Evolutionary conservation across 1,284 basidiomycete species (phyloP).

Genomic region (Apiotrichum laibachii): DNA sequence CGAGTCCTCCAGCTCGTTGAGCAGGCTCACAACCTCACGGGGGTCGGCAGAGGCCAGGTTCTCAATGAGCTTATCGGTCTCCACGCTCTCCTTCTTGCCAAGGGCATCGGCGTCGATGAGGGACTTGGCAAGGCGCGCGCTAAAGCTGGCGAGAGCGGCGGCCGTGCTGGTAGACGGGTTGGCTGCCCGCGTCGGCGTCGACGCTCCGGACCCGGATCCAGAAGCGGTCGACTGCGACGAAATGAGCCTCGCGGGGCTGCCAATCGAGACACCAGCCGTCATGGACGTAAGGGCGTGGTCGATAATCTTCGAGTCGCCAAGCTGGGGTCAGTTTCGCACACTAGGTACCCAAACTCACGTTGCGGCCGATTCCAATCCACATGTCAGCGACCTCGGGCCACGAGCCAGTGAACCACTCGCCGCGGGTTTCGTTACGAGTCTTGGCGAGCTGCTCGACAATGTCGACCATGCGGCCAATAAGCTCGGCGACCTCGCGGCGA

Average conservation of each 20-base stretch:
- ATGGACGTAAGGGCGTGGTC: constrained; percentile 32
- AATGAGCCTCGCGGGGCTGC: too few relatives aligned
- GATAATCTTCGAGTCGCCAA: constrained; percentile 33
- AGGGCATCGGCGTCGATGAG: constrained; percentile 6
- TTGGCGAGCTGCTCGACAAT: constrained; percentile 26
- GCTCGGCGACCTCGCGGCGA: constrained; percentile 17
- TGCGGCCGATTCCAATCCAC: constrained; percentile 44
- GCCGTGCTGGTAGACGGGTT: background rate
- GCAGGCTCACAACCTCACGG: background rate
- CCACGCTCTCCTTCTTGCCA: background rate
- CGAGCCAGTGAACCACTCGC: constrained; percentile 30
- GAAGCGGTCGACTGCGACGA: background rate
- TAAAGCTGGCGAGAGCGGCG: background rate
- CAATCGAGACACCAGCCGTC: constrained; percentile 6
- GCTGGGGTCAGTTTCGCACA: constrained; percentile 18
- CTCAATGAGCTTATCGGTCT: too few relatives aligned
- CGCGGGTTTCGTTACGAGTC: constrained; percentile 17
- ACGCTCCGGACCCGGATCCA: background rate
- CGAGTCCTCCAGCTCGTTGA: constrained; percentile 9
- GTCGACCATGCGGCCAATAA: constrained; percentile 23
- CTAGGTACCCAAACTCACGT: constrained; percentile 26
- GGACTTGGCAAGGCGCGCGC: constrained; percentile 3
- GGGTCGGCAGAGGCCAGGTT: background rate
- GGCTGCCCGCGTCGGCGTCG: background rate
- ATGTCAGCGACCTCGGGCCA: constrained; percentile 40